Percentiles rank a stretch among this genome's conserved stretches.
phyloP scores from a whole-genome alignment of 352 stramenopile species.

The Phytophthora crassamura region DNA sequence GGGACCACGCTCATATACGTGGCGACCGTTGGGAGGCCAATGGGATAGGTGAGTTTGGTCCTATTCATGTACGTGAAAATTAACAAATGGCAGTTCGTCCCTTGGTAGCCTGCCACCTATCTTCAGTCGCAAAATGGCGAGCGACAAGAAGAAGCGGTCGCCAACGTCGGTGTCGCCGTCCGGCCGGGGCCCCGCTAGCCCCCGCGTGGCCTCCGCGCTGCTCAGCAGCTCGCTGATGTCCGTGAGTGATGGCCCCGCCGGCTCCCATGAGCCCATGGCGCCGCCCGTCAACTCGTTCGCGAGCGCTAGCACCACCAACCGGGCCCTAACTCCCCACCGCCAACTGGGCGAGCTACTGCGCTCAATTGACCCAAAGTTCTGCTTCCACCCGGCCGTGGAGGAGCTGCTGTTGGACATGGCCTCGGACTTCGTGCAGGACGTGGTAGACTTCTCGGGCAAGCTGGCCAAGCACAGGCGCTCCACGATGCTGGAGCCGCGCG shows the following conservation, averaged over 20 bases:
- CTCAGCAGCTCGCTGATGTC: constrained; percentile 25
- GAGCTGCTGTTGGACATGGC: constrained; percentile 87
- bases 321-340: constrained; percentile 73
- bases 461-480: constrained; percentile 84
- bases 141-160: constrained; percentile 33
- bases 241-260: not conserved
- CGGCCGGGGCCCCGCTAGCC: constrained; percentile 5
- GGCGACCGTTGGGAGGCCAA: too few relatives aligned
- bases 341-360: constrained; percentile 72
- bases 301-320: constrained; percentile 48
- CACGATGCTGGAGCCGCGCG: constrained; percentile 69
- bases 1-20: too few relatives aligned
- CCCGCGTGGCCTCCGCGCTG: constrained; percentile 20
- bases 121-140: constrained; percentile 37
- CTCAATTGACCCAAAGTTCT: constrained; percentile 75
- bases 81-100: too few relatives aligned
- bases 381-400: constrained; percentile 81
- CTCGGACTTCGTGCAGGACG: constrained; percentile 78
- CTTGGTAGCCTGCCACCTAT: too few relatives aligned
- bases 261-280: constrained; percentile 32
- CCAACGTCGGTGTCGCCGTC: constrained; percentile 14
- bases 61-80: too few relatives aligned
- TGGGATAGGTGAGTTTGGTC: too few relatives aligned
- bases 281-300: constrained; percentile 49
- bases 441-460: constrained; percentile 69